Evolutionary conservation across 1,284 basidiomycete species (phyloP), one percentile per base, ranked within the genome.

Genomic region (Marasmius oreades): DNA sequence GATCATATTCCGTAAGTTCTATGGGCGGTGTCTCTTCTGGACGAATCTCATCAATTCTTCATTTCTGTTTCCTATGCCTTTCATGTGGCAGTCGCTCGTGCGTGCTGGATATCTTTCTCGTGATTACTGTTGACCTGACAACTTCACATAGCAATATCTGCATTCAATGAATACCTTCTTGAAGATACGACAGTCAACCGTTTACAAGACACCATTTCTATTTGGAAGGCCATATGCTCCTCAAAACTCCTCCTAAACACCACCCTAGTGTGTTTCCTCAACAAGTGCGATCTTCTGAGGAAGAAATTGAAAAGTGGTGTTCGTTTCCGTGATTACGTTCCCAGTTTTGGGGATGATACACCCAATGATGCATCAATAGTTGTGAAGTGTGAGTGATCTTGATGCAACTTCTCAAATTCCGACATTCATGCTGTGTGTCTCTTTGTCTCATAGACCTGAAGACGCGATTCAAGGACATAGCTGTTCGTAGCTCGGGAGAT

Each of bases 201-300:
- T 22, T 77, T 88, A 20, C 81, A 86, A 62, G 86, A 88, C 64
- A 84, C 86, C 1, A 78, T 86, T 67, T 69, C 81, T 18, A 75
- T 88, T 33, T 88, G 85, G 85, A 77, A 77, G 52, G 71, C 73
- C 1, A 78, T 88, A 47, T 80, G 80, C 61, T 70, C 75, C 12
- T 78, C 80, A 20, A 80, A 78, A 59, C 71, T 87, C 1, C 77
- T 88, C 24, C 70, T 75, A n/a, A 76, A 77, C 52, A 76, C 78
- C 11, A 79, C 79, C 44, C 68, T 87, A 56, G 77, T 88, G 50
- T 70, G 86, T 33, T 88, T 87, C 70, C 73, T 88, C 62, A 88
- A 88, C 68, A 88, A 87, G 65, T 81, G 75, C 62, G 85, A 87
- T 62, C 69, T 78, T 43, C 63, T 81, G n/a, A 67, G 71, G 56